Percentiles rank a stretch among this genome's conserved stretches.
phyloP scores from a whole-genome alignment of 1,284 basidiomycete species.

The Schizophyllum amplum region DNA sequence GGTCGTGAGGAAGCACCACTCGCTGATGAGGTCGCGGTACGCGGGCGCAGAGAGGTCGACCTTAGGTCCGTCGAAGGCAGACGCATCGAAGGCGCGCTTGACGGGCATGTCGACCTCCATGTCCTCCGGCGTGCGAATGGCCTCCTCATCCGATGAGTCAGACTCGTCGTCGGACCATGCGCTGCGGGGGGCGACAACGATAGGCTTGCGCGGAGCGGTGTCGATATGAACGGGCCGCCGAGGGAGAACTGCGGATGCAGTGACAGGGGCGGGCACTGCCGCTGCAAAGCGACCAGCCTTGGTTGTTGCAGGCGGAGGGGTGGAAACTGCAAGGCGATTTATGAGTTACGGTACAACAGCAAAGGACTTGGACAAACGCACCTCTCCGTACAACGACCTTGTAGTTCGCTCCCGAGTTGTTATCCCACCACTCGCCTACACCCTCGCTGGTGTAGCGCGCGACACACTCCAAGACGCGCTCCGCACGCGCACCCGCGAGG shows the following conservation, averaged over 20 bases:
- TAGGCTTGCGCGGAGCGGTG: background rate
- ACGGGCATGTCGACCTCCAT: background rate
- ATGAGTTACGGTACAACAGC: background rate
- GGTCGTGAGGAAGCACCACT: background rate
- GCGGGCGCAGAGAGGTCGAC: background rate
- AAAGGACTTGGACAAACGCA: background rate
- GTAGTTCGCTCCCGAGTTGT: conserved; percentile 79
- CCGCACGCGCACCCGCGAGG: conserved; percentile 54
- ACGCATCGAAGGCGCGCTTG: background rate
- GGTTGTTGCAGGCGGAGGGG: background rate
- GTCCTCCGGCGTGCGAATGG: background rate
- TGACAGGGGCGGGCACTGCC: background rate
- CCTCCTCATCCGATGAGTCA: background rate
- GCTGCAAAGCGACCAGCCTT: background rate
- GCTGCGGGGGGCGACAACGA: background rate
- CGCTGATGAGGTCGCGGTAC: background rate
- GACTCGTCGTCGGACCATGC: background rate
- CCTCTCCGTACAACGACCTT: conserved; percentile 44
- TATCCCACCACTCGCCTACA: conserved; percentile 78
- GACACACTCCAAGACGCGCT: conserved; percentile 60
- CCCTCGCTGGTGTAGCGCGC: conserved; percentile 41
- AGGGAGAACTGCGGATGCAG: background rate
- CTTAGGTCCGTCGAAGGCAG: too few relatives aligned
- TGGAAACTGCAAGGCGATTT: background rate
- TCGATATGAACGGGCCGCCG: background rate